Evolutionary conservation across 345 rosid species (phyloP).

Genomic region (Salix suchowensis): DNA sequence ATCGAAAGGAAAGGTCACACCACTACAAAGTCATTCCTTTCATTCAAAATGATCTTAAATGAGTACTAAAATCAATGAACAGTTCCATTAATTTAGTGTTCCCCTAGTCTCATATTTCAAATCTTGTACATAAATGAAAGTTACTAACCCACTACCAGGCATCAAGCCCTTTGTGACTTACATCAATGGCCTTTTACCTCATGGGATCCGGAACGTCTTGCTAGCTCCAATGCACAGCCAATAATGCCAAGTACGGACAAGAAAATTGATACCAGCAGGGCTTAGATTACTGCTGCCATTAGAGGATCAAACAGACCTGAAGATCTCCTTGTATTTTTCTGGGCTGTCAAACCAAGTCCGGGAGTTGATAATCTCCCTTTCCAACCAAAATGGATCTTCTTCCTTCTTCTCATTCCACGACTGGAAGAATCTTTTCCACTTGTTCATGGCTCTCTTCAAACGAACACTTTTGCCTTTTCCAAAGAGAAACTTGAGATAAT

Average conservation of each 20-base stretch:
- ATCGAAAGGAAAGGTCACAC: neutral
- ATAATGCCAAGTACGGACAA: neutral
- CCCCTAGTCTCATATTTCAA: neutral
- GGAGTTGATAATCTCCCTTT: constrained; percentile 59
- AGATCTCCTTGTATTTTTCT: constrained; percentile 44
- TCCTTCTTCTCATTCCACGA: constrained; percentile 31
- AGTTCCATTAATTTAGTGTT: neutral
- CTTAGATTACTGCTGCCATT: neutral
- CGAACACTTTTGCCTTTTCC: constrained; percentile 58
- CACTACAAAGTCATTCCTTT: neutral
- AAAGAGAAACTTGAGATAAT: constrained; percentile 54
- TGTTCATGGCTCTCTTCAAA: constrained; percentile 44
- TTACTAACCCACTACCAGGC: neutral
- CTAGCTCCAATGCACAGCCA: neutral
- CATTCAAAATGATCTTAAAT: neutral
- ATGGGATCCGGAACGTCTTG: neutral
- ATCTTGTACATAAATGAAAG: neutral
- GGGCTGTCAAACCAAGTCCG: constrained; percentile 68
- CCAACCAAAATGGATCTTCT: constrained; percentile 53
- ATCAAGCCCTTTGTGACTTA: neutral
- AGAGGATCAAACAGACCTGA: constrained; percentile 20
- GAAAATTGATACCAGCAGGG: neutral
- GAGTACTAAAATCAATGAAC: neutral
- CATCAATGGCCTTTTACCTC: neutral
- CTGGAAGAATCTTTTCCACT: constrained; percentile 35